Conservation (phyloP, 352 stramenopile species). For the Sclerospora graminicola region DNA sequence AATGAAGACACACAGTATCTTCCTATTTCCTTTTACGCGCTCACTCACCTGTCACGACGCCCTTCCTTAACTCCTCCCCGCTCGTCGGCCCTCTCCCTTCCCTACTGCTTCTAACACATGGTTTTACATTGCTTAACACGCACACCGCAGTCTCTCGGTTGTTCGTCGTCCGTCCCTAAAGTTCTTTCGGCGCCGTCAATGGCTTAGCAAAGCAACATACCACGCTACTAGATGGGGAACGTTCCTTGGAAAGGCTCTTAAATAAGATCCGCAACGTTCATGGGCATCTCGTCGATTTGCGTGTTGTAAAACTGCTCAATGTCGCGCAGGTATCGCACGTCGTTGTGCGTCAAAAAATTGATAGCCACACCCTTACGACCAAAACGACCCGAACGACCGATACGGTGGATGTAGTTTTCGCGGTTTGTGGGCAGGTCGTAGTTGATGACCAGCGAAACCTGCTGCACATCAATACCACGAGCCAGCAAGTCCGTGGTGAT, state of each 20-base stretch:
- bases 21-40: slow-evolving; percentile 19
- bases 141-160: slow-evolving; percentile 23
- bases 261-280: slow-evolving; percentile 99
- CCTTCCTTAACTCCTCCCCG: slow-evolving; percentile 10
- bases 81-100: slow-evolving; percentile 20
- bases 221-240: slow-evolving; percentile 11
- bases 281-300: slow-evolving; percentile 99
- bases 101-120: slow-evolving; percentile 26
- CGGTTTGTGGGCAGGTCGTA: slow-evolving; percentile 99
- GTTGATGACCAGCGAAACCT: slow-evolving; percentile 98
- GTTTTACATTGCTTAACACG: slow-evolving; percentile 25
- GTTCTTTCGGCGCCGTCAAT: slow-evolving; percentile 1
- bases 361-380: slow-evolving; percentile 99
- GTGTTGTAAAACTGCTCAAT: slow-evolving; percentile 99
- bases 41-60: slow-evolving; percentile 3
- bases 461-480: slow-evolving; percentile 99
- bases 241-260: slow-evolving; percentile 55
- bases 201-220: slow-evolving; percentile 4
- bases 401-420: slow-evolving; percentile 99
- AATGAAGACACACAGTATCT: slow-evolving; percentile 26
- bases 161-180: slow-evolving; percentile 16
- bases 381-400: slow-evolving; percentile 99
- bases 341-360: slow-evolving; percentile 99
- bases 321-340: slow-evolving; percentile 97
- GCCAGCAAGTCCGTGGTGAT: slow-evolving; percentile 99